Conservation (phyloP, 225 moss, liverwort and hornwort genomes). For the Rhytidiadelphus loreus region DNA sequence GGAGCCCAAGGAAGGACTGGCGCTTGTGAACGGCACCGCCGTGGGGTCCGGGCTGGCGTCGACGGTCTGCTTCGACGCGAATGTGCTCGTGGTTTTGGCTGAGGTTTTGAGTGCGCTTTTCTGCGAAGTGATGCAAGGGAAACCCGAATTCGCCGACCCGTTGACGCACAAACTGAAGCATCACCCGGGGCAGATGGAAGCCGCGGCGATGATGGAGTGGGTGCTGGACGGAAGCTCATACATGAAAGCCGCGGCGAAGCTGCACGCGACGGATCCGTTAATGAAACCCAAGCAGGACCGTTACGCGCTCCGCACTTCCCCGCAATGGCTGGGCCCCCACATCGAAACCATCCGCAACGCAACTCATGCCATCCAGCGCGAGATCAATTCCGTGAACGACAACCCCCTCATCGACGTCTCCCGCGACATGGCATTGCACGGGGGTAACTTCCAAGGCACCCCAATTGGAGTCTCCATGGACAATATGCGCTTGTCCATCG, state of each 20-base stretch:
- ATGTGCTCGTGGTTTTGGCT: slow-evolving; percentile 25
- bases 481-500: slow-evolving; percentile 30
- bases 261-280: slow-evolving; percentile 30
- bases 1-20: slow-evolving; percentile 41
- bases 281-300: slow-evolving; percentile 43
- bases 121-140: slow-evolving; percentile 48
- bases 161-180: slow-evolving; percentile 43
- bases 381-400: slow-evolving; percentile 49
- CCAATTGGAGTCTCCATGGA: slow-evolving; percentile 45
- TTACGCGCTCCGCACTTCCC: slow-evolving; percentile 42
- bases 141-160: slow-evolving; percentile 36
- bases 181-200: slow-evolving; percentile 48
- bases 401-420: slow-evolving; percentile 43
- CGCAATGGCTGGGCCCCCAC: slow-evolving; percentile 44
- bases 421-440: slow-evolving; percentile 29
- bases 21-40: slow-evolving; percentile 44
- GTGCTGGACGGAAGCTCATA: slow-evolving; percentile 34
- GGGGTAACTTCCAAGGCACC: slow-evolving; percentile 47
- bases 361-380: slow-evolving; percentile 31
- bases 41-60: slow-evolving; percentile 41
- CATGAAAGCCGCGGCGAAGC: slow-evolving; percentile 31
- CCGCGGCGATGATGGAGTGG: slow-evolving; percentile 49
- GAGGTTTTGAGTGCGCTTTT: slow-evolving; percentile 31
- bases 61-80: slow-evolving; percentile 42
- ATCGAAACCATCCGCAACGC: slow-evolving; percentile 29